Evolutionary conservation across 2,329 filamentous ascomycete species (phyloP), one percentile per base, ranked within the genome.

Genomic region (Thermothelomyces thermophilus): DNA sequence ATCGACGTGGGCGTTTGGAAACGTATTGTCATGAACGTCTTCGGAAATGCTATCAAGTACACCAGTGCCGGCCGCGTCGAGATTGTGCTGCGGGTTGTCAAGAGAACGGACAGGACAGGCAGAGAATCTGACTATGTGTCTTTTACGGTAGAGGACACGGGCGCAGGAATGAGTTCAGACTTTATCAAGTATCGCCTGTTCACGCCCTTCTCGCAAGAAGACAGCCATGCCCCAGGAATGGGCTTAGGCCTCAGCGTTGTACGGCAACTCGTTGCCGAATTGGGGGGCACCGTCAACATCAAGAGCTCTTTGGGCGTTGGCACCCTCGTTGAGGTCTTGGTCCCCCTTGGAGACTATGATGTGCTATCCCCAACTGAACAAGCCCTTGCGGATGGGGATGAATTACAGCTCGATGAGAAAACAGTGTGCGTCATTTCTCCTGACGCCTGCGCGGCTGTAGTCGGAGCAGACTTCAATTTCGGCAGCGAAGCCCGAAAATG

Each of bases 211-310:
- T 65, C 72, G 0, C 84, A 87, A 54, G 84, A 87, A 58, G 74
- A 85, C 41, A 65, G 70, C 0, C 63, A 87, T 1, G 70, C 75
- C 0, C 73, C 77, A 0, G 83, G 84, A 0, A 78, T 79, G 0
- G 83, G 84, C 0, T 68, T 87, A 0, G 84, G 84, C 0, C 64
- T 87, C 26, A 82, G 78, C 35, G 77, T 87, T 8, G 83, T 87
- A 2, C 73, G 75, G 17, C 68, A 71, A 44, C 77, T 87, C 6
- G 75, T 82, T 1, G 70, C 73, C 13, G 73, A 76, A 7, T 67
- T 87, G 0, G 72, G 73, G 20, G 83, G 83, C 0, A 70, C 69
- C 1, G 77, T 87, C 37, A 69, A 75, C 2, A 72, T 87, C n/a
- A 70, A 71, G 46, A 83, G 71, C 48, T 58, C 60, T 9, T 40